Conservation (phyloP, 805 yeast species). For the Saturnispora silvae region DNA sequence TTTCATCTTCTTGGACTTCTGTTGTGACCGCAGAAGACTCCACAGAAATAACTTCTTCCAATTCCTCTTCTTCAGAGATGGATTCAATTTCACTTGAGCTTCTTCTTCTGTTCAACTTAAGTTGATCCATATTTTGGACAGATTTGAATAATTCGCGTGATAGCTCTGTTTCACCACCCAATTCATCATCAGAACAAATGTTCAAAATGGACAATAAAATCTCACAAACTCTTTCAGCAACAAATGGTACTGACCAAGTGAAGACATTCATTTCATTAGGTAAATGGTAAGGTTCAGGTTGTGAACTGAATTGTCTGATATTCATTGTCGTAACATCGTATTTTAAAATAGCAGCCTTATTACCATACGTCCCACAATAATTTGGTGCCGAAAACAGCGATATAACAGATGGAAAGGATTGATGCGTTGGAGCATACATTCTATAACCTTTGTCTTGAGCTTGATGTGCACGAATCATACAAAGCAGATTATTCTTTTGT, state of each 20-base stretch:
- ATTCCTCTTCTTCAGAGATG: conserved; percentile 1
- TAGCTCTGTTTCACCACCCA: conserved; percentile 61
- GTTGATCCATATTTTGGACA: conserved; percentile 16
- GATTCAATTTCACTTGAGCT: not conserved
- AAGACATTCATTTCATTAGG: conserved; percentile 97
- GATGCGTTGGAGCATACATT: conserved; percentile 79
- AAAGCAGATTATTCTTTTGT: conserved; percentile 64
- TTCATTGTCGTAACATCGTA: conserved; percentile 90
- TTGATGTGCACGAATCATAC: conserved; percentile 92
- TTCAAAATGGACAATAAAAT: conserved; percentile 83
- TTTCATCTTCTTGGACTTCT: conserved; percentile 5
- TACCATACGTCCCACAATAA: conserved; percentile 82
- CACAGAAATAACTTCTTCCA: conserved; percentile 3
- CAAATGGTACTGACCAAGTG: conserved; percentile 95
- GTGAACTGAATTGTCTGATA: conserved; percentile 83
- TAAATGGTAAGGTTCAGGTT: conserved; percentile 94
- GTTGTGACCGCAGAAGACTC: not conserved
- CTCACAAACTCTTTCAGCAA: conserved; percentile 91
- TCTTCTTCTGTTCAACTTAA: not conserved
- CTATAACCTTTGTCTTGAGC: conserved; percentile 97
- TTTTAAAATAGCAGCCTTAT: conserved; percentile 90
- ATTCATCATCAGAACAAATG: conserved; percentile 91
- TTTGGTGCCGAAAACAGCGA: conserved; percentile 95
- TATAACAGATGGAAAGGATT: conserved; percentile 83
- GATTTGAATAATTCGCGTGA: conserved; percentile 31